These are phyloP conservation scores for Auxenochlorella pyrenoidosa DNA, from an alignment of 139 green algal genomes.

Conservation along the genomic window DNA sequence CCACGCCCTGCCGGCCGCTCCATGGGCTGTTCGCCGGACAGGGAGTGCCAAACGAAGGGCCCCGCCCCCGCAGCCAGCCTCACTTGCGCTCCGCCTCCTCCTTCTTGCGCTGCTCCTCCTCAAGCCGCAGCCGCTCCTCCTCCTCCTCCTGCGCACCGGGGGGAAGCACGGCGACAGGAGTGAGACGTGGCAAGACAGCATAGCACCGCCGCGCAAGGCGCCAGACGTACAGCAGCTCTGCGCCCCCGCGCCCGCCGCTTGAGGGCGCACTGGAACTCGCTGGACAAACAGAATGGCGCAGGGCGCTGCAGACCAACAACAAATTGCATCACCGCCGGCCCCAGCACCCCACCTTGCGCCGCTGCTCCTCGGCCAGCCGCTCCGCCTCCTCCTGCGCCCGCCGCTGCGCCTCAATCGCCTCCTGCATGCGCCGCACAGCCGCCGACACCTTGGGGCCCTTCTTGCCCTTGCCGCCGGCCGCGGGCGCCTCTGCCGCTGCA, in stretches of 20 bases:
- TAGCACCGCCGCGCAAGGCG: no score
- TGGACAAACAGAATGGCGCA: no score
- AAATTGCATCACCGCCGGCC: no score
- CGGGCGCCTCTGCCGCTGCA: conserved; percentile 23
- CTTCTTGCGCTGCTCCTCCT: conserved; percentile 70
- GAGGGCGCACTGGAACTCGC: no score
- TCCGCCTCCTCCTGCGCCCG: conserved; percentile 73
- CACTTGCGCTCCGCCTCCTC: conserved; percentile 76
- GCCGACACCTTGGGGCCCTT: conserved; percentile 75
- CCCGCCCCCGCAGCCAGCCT: no score
- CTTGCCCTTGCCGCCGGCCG: conserved; percentile 63
- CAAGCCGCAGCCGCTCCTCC: conserved; percentile 64
- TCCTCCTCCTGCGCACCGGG: conserved; percentile 71
- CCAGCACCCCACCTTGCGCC: conserved; percentile 38
- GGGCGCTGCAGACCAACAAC: no score
- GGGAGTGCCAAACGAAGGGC: no score
- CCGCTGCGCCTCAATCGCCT: conserved; percentile 76
- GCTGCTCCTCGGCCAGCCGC: conserved; percentile 60
- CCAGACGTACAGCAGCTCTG: no score
- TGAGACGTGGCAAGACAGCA: no score
- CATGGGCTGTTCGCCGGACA: not conserved
- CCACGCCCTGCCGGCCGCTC: no score
- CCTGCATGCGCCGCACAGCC: conserved; percentile 77
- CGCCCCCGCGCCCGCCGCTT: no score
- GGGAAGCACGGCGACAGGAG: no score